Evolutionary conservation across 2,329 filamentous ascomycete genomes (phyloP).

Genomic region (Sclerotinia subarctica): DNA sequence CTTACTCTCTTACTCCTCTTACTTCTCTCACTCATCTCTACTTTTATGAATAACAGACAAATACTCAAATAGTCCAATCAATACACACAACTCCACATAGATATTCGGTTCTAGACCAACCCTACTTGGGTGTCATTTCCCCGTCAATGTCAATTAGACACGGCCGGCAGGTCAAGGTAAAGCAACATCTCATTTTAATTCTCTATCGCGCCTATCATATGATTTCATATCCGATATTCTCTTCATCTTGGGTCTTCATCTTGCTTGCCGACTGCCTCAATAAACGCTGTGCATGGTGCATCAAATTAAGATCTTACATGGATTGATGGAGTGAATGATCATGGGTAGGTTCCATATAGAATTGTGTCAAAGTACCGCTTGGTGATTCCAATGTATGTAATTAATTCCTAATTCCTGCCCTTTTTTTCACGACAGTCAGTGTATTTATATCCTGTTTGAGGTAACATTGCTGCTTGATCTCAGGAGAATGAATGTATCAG

Average conservation of each 20-base stretch:
- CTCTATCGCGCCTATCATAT: slow-evolving; percentile 20
- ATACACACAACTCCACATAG: not conserved
- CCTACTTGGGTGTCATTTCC: not conserved
- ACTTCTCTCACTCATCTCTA: too few relatives aligned
- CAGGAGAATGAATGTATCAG: not conserved
- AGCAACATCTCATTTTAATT: slow-evolving; percentile 13
- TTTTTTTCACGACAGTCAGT: not conserved
- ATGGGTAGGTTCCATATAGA: slow-evolving; percentile 4
- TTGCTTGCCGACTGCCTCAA: slow-evolving; percentile 18
- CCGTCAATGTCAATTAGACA: not conserved
- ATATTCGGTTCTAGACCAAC: slow-evolving; percentile 1
- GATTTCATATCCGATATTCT: not conserved
- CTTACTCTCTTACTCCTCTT: too few relatives aligned
- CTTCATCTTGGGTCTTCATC: slow-evolving; percentile 2
- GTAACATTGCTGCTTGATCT: not conserved
- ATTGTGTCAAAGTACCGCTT: slow-evolving; percentile 3
- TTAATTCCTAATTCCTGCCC: too few relatives aligned
- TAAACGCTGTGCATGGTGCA: slow-evolving; percentile 23
- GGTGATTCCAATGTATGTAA: not conserved
- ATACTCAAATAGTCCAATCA: too few relatives aligned
- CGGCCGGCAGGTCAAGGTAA: slow-evolving; percentile 3
- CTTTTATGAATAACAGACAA: not conserved
- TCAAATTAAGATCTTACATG: slow-evolving; percentile 21
- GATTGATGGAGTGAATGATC: not conserved
- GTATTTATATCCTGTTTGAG: not conserved